Evolutionary conservation across 2,329 filamentous ascomycete species (phyloP), one percentile per base, ranked within the genome.

Genomic region (Leptodontidium sp.): DNA sequence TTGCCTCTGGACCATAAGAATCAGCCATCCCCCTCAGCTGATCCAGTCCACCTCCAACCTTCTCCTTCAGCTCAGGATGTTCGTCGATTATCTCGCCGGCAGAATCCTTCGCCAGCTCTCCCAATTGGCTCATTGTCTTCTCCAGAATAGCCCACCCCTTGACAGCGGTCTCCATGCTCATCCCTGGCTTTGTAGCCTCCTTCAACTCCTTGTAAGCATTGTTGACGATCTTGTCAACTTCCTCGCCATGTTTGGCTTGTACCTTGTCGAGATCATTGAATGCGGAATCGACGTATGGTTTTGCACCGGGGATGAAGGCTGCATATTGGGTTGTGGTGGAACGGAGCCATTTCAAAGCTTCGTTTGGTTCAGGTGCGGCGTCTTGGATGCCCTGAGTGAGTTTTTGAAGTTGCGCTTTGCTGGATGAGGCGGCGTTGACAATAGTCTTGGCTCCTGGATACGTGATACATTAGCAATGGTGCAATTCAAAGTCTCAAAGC

Each of bases 191-290:
- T 15, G 86, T 85, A 2, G 90, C 80, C 29, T 86, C 83, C 73
- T 89, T 88, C 65, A 94, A 84, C 74, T 93, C 86, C 35, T 83
- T 83, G 78, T 93, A 93, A 1, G 90, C 87, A 59, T 92, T 87
- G 26, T 81, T 83, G 65, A 93, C 82, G 55, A 93, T 88, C 75
- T 88, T 79, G 75, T 93, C 89, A 7, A 92, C 90, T 77, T 94
- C 91, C 0, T 90, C 84, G 57, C 86, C 84, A 78, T 93, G 90
- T 76, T 90, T 90, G 71, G 87, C 80, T 55, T 88, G 86, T 38
- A 94, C 84, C 40, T 85, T 87, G 61, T 93, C 91, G 53, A 92
- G 82, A 73, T 93, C 91, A 29, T 90, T 83, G 79, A 94, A 94
- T 0, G 87, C 87, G 1, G 83, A 80, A 76, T 94, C 90, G 59